Conservation (phyloP, 129 eudicot genomes). For the Helianthus tuberosus region DNA sequence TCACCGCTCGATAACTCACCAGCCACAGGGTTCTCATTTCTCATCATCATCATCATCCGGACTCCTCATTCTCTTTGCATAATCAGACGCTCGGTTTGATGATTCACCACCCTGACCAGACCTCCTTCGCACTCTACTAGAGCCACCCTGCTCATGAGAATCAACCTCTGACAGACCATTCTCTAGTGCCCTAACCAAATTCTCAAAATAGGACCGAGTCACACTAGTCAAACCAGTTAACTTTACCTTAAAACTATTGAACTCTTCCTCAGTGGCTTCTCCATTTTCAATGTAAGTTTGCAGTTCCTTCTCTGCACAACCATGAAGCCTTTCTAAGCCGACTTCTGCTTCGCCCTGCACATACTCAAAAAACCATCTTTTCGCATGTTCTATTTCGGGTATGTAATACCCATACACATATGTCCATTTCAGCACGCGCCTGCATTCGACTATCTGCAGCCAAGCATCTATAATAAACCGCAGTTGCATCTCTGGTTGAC, state of each 20-base stretch:
- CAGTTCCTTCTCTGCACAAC: slow-evolving; percentile 46
- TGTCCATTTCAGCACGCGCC: slow-evolving; percentile 57
- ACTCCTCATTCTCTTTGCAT: slow-evolving; percentile 29
- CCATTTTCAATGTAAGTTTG: slow-evolving; percentile 19
- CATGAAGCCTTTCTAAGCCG: slow-evolving; percentile 49
- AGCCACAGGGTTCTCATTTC: neutral
- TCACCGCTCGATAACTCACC: slow-evolving; percentile 23
- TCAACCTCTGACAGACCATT: slow-evolving; percentile 52
- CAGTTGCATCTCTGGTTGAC: slow-evolving; percentile 21
- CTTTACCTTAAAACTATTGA: slow-evolving; percentile 29
- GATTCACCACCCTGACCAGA: slow-evolving; percentile 15
- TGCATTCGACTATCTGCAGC: slow-evolving; percentile 56
- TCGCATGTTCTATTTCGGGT: slow-evolving; percentile 29
- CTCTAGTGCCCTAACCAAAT: slow-evolving; percentile 50
- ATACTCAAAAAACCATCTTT: slow-evolving; percentile 42
- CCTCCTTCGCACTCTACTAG: slow-evolving; percentile 36
- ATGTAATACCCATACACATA: slow-evolving; percentile 48
- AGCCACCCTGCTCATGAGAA: slow-evolving; percentile 22
- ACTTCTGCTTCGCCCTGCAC: slow-evolving; percentile 52
- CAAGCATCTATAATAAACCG: slow-evolving; percentile 46
- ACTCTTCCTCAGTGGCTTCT: slow-evolving; percentile 21
- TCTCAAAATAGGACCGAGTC: slow-evolving; percentile 48
- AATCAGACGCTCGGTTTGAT: neutral
- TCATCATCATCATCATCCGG: neutral
- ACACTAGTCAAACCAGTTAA: slow-evolving; percentile 38